Evolutionary conservation across 495 filamentous ascomycete species (phyloP), one percentile per base, ranked within the genome.

Genomic region (Hypoxylon subgilvum): DNA sequence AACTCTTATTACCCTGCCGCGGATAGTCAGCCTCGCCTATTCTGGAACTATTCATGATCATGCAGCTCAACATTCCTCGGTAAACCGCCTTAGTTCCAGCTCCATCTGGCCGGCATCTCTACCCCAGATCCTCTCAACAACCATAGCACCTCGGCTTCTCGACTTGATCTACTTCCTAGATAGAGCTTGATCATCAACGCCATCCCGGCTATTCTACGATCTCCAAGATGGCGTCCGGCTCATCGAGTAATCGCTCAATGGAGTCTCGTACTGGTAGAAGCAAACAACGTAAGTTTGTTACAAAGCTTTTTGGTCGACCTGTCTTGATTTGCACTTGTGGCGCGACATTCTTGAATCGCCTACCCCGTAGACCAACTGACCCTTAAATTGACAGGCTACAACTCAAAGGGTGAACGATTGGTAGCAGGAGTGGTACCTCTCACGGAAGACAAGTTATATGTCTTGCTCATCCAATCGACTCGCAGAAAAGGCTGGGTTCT

Each of bases 381-480:
- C 52, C 52, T 69, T 63, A 35, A 35, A 53, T 65, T 46, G 70
- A 62, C 69, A 96, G 95, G 94, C 61, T 98, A 97, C 74, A 91
- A 90, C 69, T 69, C 88, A 36, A 87, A 90, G 69, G 95, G 95
- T 75, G 92, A 97, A 77, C 87, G 94, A 50, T 87, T 98, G 41
- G 95, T 98, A 54, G 92, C 94, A 35, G 94, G 94, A 53, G 86
- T 97, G 30, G 95, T 98, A 23, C 91, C 95, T 46, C 67, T 83
- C 25, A 79, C 75, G n/a, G 72, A 66, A 59, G 79, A 79, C 67
- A 72, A 81, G 87, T 63, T 89, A 84, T 68, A 87, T 73, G 94
- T 98, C 46, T 80, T 98, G 66, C 81, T 98, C 71, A 95, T 97
- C 65, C 89, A 96, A 74, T 96, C 92, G 36, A 90, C 88, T 44